These are phyloP conservation scores for Podila verticillata DNA, from an alignment of 192 early-diverging fungal species.

Conservation along the genomic window DNA sequence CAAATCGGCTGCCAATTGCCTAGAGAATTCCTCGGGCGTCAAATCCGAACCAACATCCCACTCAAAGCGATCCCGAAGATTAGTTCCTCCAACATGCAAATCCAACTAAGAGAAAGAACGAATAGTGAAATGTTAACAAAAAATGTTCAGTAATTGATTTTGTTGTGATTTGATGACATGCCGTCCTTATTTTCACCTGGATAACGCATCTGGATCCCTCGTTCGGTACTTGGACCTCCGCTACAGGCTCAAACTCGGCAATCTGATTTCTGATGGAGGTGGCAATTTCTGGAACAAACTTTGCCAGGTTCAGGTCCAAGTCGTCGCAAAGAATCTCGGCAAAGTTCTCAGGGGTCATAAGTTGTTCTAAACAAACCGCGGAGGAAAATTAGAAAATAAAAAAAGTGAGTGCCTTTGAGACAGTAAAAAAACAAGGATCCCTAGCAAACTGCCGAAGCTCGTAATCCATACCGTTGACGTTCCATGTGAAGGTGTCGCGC, in stretches of 20 bases:
- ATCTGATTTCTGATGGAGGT: constrained; percentile 70
- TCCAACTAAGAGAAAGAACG: constrained; percentile 67
- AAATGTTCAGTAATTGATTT: neutral
- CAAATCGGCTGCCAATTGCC: constrained; percentile 72
- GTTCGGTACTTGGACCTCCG: constrained; percentile 56
- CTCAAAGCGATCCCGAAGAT: constrained; percentile 90
- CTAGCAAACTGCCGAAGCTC: neutral
- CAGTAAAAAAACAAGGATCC: neutral
- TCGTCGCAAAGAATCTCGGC: constrained; percentile 86
- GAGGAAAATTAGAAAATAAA: neutral
- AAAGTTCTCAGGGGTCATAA: constrained; percentile 85
- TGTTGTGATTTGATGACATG: too few species aligned
- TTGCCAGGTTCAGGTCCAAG: constrained; percentile 64
- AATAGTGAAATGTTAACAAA: constrained; percentile 40
- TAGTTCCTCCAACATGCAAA: constrained; percentile 82
- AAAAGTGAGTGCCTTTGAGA: neutral
- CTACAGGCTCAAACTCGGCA: constrained; percentile 62
- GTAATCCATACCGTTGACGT: constrained; percentile 73
- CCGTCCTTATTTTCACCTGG: constrained; percentile 44
- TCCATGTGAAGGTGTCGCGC: constrained; percentile 93
- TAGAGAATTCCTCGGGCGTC: constrained; percentile 79
- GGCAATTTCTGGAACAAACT: constrained; percentile 63
- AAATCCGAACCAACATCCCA: constrained; percentile 83
- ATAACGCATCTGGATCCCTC: constrained; percentile 58
- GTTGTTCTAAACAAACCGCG: constrained; percentile 60